Evolutionary conservation across 164 flowering plant genomes (phyloP).

Genomic region (Cinnamomum chago): DNA sequence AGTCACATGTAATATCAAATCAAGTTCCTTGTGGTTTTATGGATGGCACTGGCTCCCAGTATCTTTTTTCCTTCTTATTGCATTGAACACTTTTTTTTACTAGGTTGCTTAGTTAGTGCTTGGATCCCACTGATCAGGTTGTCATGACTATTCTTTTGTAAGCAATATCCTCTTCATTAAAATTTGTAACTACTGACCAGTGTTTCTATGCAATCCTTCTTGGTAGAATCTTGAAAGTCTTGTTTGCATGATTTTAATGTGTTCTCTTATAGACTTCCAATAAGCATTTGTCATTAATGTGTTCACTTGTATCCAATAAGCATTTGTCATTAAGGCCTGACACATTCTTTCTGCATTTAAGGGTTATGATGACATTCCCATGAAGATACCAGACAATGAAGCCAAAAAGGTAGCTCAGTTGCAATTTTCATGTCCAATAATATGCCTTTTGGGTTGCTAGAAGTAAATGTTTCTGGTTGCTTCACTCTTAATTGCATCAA

Average conservation of each 20-base stretch:
- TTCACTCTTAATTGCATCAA: background rate
- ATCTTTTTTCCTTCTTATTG: background rate
- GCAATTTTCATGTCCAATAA: background rate
- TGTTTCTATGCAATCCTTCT: too few species aligned
- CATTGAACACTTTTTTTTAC: background rate
- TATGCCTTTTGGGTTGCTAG: background rate
- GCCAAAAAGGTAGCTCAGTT: conserved; percentile 66
- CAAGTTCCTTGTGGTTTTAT: background rate
- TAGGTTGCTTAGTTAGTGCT: background rate
- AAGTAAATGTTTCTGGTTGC: background rate
- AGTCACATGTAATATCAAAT: background rate
- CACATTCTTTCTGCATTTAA: conserved; percentile 7
- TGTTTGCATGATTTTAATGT: background rate
- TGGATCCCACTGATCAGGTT: background rate
- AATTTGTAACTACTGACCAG: background rate
- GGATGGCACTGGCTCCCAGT: background rate
- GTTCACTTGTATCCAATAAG: background rate
- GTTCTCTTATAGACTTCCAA: background rate
- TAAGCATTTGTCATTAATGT: background rate
- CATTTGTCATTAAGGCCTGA: background rate
- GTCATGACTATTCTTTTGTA: background rate
- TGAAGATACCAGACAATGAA: conserved; percentile 73
- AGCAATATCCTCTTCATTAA: background rate
- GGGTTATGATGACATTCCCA: conserved; percentile 93
- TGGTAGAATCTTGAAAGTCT: background rate